A percentile compares a stretch with the other conserved stretches of the same genome.
Evolutionary conservation across 1,284 basidiomycete genomes (phyloP).

Genomic region (Mycena sp.): DNA sequence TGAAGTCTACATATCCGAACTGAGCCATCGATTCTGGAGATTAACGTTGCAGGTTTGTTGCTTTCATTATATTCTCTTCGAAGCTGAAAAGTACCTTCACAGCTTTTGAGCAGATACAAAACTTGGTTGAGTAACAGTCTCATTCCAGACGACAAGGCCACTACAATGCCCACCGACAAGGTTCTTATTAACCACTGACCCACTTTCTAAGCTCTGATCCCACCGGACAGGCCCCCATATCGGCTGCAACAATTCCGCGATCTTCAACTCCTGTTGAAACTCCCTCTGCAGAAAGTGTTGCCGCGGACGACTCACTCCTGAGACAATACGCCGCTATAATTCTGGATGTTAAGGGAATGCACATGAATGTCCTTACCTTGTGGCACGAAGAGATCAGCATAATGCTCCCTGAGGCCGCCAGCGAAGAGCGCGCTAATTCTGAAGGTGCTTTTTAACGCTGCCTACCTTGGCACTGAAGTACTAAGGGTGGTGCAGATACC

Average conservation of each 20-base stretch:
- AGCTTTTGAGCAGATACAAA: slow-evolving; percentile 84
- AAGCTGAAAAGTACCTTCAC: not conserved
- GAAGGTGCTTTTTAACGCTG: slow-evolving; percentile 57
- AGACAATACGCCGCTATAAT: slow-evolving; percentile 71
- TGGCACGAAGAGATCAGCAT: slow-evolving; percentile 75
- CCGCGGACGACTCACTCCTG: slow-evolving; percentile 68
- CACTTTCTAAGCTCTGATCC: not conserved
- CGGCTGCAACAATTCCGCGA: slow-evolving; percentile 36
- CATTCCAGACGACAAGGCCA: slow-evolving; percentile 42
- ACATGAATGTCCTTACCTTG: slow-evolving; percentile 57
- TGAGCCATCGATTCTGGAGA: slow-evolving; percentile 88
- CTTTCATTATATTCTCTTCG: slow-evolving; percentile 13
- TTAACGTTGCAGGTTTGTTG: slow-evolving; percentile 81
- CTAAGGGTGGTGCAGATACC: slow-evolving; percentile 53
- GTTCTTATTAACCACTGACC: slow-evolving; percentile 26
- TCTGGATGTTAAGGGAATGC: slow-evolving; percentile 69
- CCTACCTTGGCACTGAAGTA: not conserved
- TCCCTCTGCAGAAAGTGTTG: slow-evolving; percentile 60
- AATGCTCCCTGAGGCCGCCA: slow-evolving; percentile 60
- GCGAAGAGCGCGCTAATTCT: slow-evolving; percentile 49
- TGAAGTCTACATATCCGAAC: slow-evolving; percentile 84
- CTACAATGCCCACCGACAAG: slow-evolving; percentile 45
- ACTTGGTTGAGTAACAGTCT: slow-evolving; percentile 72
- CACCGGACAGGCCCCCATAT: slow-evolving; percentile 11
- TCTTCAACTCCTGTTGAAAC: slow-evolving; percentile 65